These are phyloP conservation scores for Trichoderma aggressivum DNA, from an alignment of 2,329 filamentous ascomycete genomes.

Conservation along the genomic window DNA sequence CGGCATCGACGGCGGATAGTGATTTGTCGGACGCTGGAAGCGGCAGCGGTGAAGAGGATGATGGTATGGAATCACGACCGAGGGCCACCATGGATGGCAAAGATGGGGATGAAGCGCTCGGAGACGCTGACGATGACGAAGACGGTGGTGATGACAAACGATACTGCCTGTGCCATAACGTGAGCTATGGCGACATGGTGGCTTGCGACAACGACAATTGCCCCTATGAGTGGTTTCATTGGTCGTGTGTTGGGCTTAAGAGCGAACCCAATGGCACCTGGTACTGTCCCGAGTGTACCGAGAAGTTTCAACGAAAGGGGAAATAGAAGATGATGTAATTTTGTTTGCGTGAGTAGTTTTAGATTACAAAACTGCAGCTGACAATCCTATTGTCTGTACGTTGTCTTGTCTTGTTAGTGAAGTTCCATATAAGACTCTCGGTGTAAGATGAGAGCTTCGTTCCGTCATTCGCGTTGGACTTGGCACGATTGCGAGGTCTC, in stretches of 20 bases:
- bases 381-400: neutral
- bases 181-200: conserved; percentile 85
- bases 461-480: neutral
- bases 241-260: conserved; percentile 67
- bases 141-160: conserved; percentile 75
- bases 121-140: conserved; percentile 59
- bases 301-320: conserved; percentile 44
- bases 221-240: conserved; percentile 85
- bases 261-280: conserved; percentile 65
- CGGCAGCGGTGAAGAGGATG: conserved; percentile 50
- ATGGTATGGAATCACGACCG: conserved; percentile 35
- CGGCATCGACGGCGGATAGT: conserved; percentile 61
- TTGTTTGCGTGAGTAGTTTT: neutral
- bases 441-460: neutral
- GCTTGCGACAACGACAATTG: conserved; percentile 82
- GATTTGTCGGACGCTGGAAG: conserved; percentile 63
- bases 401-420: neutral
- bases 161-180: conserved; percentile 79
- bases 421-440: neutral
- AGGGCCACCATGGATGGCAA: conserved; percentile 36
- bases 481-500: neutral
- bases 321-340: conserved; percentile 24
- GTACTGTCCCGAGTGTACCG: conserved; percentile 62
- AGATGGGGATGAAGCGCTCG: conserved; percentile 48
- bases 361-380: neutral